Evolutionary conservation across 2,329 filamentous ascomycete species (phyloP).

Genomic region (Pyricularia pennisetigena): DNA sequence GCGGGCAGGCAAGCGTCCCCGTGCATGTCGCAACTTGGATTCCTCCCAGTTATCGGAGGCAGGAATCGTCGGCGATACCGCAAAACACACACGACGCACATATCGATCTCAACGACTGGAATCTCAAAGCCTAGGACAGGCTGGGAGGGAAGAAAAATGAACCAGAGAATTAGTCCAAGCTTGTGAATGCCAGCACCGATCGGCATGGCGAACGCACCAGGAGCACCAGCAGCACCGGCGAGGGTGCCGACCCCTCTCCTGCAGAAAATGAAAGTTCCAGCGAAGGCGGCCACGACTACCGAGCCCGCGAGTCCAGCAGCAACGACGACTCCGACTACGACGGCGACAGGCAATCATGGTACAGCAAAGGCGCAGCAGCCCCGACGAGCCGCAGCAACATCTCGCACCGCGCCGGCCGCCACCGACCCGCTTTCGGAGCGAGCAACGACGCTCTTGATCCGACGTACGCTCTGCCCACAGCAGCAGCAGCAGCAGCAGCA

Average conservation of each 20-base stretch:
- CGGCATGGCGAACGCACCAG: constrained; percentile 1
- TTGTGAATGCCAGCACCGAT: not conserved
- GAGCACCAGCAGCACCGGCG: constrained; percentile 2
- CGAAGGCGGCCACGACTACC: not conserved
- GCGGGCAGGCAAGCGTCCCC: not conserved
- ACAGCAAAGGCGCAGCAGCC: not conserved
- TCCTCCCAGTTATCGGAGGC: not conserved
- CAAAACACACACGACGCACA: not conserved
- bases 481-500: constrained; percentile 38
- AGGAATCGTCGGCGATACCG: not conserved
- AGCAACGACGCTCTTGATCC: constrained; percentile 72
- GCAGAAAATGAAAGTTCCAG: not conserved
- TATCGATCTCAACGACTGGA: not conserved
- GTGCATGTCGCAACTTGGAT: not conserved
- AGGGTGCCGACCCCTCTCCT: constrained; percentile 7
- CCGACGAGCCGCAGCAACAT: constrained; percentile 14
- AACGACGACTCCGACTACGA: not conserved
- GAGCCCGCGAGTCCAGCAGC: not conserved
- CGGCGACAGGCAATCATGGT: not conserved
- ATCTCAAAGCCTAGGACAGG: not conserved
- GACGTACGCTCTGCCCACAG: constrained; percentile 74
- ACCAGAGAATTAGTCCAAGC: not conserved
- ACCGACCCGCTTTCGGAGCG: constrained; percentile 59
- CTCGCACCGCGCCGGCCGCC: constrained; percentile 15
- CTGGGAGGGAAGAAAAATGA: not conserved